A percentile compares a stretch with the other conserved stretches of the same genome.
Conservation (phyloP, 768 basidiomycete species). For the Phaffia australis region DNA sequence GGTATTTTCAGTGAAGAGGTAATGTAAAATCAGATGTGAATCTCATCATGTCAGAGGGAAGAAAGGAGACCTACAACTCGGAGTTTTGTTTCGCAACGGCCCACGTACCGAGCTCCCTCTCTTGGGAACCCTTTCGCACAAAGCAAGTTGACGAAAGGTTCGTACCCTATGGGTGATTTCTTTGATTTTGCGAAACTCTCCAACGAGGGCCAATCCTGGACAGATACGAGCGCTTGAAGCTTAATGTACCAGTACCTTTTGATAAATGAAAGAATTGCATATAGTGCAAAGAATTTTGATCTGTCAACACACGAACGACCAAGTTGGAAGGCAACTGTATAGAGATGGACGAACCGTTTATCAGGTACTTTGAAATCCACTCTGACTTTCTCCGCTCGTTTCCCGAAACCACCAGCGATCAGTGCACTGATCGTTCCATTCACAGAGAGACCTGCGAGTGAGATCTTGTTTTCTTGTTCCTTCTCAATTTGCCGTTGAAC, state of each 20-base stretch:
- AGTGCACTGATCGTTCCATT: conserved; percentile 76
- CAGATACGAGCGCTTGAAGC: conserved; percentile 65
- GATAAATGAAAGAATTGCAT: background rate
- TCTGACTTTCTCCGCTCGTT: conserved; percentile 79
- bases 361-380: conserved; percentile 88
- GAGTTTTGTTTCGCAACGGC: conserved; percentile 70
- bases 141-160: conserved; percentile 53
- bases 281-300: background rate
- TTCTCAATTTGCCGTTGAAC: conserved; percentile 80
- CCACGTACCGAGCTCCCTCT: conserved; percentile 67
- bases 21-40: background rate
- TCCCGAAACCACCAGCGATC: conserved; percentile 64
- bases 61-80: conserved; percentile 42
- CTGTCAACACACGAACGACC: background rate
- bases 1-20: background rate
- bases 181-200: conserved; percentile 76
- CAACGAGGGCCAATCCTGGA: conserved; percentile 72
- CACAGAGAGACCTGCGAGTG: conserved; percentile 71
- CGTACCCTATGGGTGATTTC: conserved; percentile 90
- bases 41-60: background rate
- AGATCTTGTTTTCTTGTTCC: conserved; percentile 61
- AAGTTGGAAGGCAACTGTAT: background rate
- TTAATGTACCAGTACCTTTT: conserved; percentile 88
- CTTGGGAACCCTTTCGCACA: conserved; percentile 60
- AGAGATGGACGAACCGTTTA: conserved; percentile 54